phyloP scores from a whole-genome alignment of 345 rosid genomes.

The Lepidium sativum region DNA sequence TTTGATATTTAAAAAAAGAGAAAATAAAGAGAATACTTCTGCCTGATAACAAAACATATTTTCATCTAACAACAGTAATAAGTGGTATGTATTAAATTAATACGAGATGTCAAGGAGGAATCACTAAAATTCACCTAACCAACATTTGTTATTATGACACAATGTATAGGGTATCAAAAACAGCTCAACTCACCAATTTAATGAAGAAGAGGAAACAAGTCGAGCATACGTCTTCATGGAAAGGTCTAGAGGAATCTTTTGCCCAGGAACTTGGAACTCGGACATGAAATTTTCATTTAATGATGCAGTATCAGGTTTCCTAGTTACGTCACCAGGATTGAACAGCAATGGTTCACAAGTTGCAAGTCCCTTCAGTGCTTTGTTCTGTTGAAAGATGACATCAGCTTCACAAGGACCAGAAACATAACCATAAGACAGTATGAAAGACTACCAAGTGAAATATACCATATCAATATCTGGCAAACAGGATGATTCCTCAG shows the following conservation, averaged over 20 bases:
- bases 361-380: constrained; percentile 82
- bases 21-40: background rate
- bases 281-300: constrained; percentile 35
- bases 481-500: constrained; percentile 40
- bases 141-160: background rate
- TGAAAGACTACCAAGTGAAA: constrained; percentile 8
- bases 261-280: constrained; percentile 48
- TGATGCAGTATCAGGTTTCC: constrained; percentile 32
- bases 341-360: constrained; percentile 34
- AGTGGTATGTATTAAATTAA: background rate
- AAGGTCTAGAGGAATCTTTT: constrained; percentile 71
- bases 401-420: background rate
- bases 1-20: background rate
- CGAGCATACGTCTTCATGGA: constrained; percentile 73
- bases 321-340: constrained; percentile 31
- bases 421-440: background rate
- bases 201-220: constrained; percentile 50
- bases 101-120: constrained; percentile 1
- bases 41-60: background rate
- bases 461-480: constrained; percentile 74
- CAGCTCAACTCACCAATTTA: constrained; percentile 50
- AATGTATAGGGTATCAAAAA: background rate
- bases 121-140: background rate
- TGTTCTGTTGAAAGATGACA: constrained; percentile 42
- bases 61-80: background rate